Base-by-base conservation (phyloP, 306 rosid species). In the Quercus ilex region DNA sequence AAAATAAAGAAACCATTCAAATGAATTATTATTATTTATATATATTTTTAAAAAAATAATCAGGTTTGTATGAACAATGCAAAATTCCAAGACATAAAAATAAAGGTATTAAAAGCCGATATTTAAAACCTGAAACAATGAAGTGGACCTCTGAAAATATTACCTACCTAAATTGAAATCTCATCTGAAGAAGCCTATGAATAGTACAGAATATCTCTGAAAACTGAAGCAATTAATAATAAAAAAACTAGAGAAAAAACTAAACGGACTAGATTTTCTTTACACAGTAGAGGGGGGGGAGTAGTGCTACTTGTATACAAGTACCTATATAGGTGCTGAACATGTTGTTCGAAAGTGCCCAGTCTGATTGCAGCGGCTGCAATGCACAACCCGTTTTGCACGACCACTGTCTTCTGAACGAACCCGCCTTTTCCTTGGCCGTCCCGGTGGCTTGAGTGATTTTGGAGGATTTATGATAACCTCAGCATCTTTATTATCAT, bases 331-430 rank as follows among this genome's bases (percentile, higher is more conserved):
- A 52, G 86, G 91, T 10, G 89, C 91, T 46, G 91, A 60, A 80
- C 91, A 88, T 55, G 91, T 87, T 41, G 90, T 85, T 76, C 89
- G 76, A 76, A 88, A 88, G 46, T 88, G 91, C 9, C 91, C 91
- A 6, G 89, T 83, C 75, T 88, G 89, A 75, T 88, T 85, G 77
- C 91, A 88, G 19, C 91, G 84, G 79, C 91, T 88, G 67, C 91
- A 85, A 77, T 88, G 91, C 79, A 88, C 91, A 21, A 85, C 87
- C 1, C 91, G 85, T 72, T 88, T 88, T 7, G 60, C 70, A 14
- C 85, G 88, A 20, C 86, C 83, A 6, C 84, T 55, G 56, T 88
- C 91, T 72, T 88, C 89, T 10, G 82, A 38, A 4, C 85, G 87
- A 46, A 78, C 82, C 60, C 85, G 76, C 63, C 82, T 83, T 57